A percentile compares a stretch with the other conserved stretches of the same genome.
Conservation (phyloP, 768 basidiomycete genomes). For the Steccherinum ochraceum region DNA sequence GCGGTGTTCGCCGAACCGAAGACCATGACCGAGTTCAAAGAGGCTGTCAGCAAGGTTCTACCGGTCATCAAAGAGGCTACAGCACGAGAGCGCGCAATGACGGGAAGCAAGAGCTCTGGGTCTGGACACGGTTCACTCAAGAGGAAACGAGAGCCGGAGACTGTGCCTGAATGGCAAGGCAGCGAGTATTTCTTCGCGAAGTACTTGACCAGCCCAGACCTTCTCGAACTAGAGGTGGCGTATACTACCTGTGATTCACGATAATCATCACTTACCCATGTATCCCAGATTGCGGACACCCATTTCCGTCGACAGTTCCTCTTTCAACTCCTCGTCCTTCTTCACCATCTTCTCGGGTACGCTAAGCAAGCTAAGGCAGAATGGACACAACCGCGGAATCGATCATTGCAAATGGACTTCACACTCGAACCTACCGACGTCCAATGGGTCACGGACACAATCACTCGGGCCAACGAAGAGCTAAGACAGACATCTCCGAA, state of each 20-base stretch:
- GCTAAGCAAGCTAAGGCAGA: conserved; percentile 58
- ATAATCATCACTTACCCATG: conserved; percentile 5
- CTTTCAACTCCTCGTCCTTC: conserved; percentile 76
- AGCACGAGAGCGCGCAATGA: conserved; percentile 82
- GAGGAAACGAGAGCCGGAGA: conserved; percentile 58
- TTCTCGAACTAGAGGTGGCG: conserved; percentile 87
- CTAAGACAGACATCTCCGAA: conserved; percentile 73
- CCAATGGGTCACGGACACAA: conserved; percentile 73
- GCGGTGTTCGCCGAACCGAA: conserved; percentile 53
- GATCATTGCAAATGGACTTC: conserved; percentile 81
- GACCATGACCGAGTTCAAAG: conserved; percentile 60
- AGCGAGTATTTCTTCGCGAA: conserved; percentile 89
- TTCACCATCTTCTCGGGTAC: conserved; percentile 69
- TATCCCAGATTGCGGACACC: conserved; percentile 77
- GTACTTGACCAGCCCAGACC: conserved; percentile 82
- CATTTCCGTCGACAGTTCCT: conserved; percentile 92
- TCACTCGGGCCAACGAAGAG: conserved; percentile 46
- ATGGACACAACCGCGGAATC: conserved; percentile 61
- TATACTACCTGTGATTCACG: too few relatives aligned
- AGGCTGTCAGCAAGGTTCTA: conserved; percentile 64
- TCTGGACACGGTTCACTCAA: conserved; percentile 36
- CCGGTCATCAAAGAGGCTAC: conserved; percentile 82
- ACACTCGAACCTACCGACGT: conserved; percentile 60
- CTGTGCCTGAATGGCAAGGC: conserved; percentile 40
- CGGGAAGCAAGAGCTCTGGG: conserved; percentile 56